phyloP scores from a whole-genome alignment of 2,329 filamentous ascomycete genomes.

The Myriosclerotinia duriaeana region DNA sequence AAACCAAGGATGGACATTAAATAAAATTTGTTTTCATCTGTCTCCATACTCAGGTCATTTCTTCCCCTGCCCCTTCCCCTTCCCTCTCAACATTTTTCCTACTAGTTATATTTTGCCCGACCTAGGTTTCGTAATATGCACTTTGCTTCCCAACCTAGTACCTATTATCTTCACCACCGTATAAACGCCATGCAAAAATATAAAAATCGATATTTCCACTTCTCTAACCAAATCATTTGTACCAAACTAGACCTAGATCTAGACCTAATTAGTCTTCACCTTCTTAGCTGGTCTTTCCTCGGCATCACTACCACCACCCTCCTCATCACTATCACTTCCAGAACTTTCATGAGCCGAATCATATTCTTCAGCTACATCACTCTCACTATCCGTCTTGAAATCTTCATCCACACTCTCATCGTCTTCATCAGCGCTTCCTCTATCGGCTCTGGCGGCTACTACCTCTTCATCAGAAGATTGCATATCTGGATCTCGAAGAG shows the following conservation, averaged over 20 bases:
- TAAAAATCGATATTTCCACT: not conserved
- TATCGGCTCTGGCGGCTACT: slow-evolving; percentile 67
- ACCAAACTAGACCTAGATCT: not conserved
- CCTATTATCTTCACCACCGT: slow-evolving; percentile 2
- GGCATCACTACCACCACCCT: slow-evolving; percentile 48
- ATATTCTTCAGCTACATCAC: slow-evolving; percentile 93
- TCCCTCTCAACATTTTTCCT: not conserved
- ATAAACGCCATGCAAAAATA: slow-evolving; percentile 13
- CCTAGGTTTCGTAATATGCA: not conserved
- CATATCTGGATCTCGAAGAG: slow-evolving; percentile 79
- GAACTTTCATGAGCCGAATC: slow-evolving; percentile 89
- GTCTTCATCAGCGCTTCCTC: slow-evolving; percentile 93
- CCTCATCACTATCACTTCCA: slow-evolving; percentile 65
- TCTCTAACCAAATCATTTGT: not conserved
- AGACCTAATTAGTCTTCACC: slow-evolving; percentile 36
- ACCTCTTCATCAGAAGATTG: slow-evolving; percentile 73
- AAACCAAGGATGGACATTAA: not conserved
- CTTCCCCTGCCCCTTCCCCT: not conserved
- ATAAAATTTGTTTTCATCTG: not conserved
- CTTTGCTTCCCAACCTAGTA: not conserved
- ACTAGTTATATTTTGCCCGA: not conserved
- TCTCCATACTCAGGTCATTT: too few species aligned
- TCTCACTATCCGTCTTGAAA: slow-evolving; percentile 88
- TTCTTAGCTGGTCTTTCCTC: slow-evolving; percentile 54
- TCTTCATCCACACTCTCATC: slow-evolving; percentile 95